phyloP scores from a whole-genome alignment of 768 basidiomycete genomes.

The Phylloporus arenicola region DNA sequence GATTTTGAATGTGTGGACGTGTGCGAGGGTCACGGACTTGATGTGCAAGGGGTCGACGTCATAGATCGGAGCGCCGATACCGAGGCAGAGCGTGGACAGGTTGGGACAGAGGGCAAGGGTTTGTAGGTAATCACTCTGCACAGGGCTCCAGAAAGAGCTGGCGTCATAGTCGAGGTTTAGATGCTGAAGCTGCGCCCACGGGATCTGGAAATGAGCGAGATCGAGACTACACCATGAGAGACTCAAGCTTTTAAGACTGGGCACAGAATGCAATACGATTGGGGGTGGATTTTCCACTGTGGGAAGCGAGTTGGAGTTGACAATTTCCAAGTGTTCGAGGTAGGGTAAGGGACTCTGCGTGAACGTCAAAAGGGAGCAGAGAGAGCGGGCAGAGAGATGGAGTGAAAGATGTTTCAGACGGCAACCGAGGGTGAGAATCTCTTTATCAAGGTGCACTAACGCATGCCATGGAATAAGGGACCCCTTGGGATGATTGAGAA shows the following conservation, averaged over 20 bases:
- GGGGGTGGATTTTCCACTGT: slow-evolving; percentile 23
- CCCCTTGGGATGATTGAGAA: slow-evolving; percentile 19
- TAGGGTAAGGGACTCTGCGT: slow-evolving; percentile 21
- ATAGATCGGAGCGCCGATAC: slow-evolving; percentile 18
- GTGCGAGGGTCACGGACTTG: slow-evolving; percentile 23
- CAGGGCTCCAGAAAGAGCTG: slow-evolving; percentile 25
- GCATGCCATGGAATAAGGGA: slow-evolving; percentile 22
- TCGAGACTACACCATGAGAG: slow-evolving; percentile 28
- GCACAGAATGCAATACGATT: slow-evolving; percentile 21
- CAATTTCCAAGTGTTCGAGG: slow-evolving; percentile 23
- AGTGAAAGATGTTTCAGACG: slow-evolving; percentile 19
- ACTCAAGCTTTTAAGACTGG: slow-evolving; percentile 23
- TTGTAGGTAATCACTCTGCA: slow-evolving; percentile 26
- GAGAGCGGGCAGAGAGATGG: slow-evolving; percentile 21
- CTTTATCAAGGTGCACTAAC: slow-evolving; percentile 27
- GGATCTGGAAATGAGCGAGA: slow-evolving; percentile 22
- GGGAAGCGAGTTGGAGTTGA: slow-evolving; percentile 23
- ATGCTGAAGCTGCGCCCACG: slow-evolving; percentile 26
- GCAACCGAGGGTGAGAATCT: slow-evolving; percentile 22
- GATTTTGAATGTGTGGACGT: slow-evolving; percentile 24
- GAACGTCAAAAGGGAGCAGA: slow-evolving; percentile 25
- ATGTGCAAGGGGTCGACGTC: slow-evolving; percentile 11
- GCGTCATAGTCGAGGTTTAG: slow-evolving; percentile 27
- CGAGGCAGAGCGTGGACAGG: slow-evolving; percentile 24
- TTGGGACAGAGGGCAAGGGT: slow-evolving; percentile 23